Percentiles rank a stretch among this genome's conserved stretches.
phyloP scores from a whole-genome alignment of 352 stramenopile genomes.

The Lagenidium sp. region DNA sequence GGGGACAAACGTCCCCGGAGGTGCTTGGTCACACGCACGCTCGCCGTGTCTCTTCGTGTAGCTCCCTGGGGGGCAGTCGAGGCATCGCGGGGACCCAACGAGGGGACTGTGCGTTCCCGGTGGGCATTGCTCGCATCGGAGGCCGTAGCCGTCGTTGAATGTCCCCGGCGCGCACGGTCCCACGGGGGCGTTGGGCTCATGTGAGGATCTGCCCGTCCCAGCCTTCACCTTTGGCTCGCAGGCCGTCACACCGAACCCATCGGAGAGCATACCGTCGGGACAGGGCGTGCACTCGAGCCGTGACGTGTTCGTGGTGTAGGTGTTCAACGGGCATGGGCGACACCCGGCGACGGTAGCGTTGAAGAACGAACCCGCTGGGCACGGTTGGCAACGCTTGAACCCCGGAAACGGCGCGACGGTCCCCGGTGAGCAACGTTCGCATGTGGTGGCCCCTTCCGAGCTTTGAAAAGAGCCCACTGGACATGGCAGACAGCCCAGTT shows the following conservation, averaged over 20 bases:
- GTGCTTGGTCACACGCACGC: slow-evolving; percentile 17
- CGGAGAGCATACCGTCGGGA: slow-evolving; percentile 16
- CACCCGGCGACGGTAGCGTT: slow-evolving; percentile 17
- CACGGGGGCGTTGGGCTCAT: not conserved
- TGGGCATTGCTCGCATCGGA: slow-evolving; percentile 16
- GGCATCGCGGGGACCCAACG: slow-evolving; percentile 11
- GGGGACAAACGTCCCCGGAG: slow-evolving; percentile 24
- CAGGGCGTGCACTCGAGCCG: slow-evolving; percentile 23
- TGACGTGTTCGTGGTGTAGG: slow-evolving; percentile 16
- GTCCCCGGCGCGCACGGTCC: slow-evolving; percentile 3
- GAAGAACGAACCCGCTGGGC: slow-evolving; percentile 28
- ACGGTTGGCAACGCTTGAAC: slow-evolving; percentile 24
- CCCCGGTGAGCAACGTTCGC: slow-evolving; percentile 26
- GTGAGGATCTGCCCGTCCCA: slow-evolving; percentile 1
- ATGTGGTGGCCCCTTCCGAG: slow-evolving; percentile 13
- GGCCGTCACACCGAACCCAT: slow-evolving; percentile 16
- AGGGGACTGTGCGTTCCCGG: slow-evolving; percentile 19
- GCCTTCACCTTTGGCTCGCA: slow-evolving; percentile 9
- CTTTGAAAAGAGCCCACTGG: slow-evolving; percentile 30
- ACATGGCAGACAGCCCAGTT: slow-evolving; percentile 37
- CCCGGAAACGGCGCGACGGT: slow-evolving; percentile 25
- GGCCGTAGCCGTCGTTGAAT: slow-evolving; percentile 15
- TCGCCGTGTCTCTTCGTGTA: slow-evolving; percentile 19
- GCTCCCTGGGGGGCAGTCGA: slow-evolving; percentile 20
- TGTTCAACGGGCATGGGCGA: slow-evolving; percentile 21